Percentiles rank a stretch among this genome's conserved stretches.
Evolutionary conservation across 768 basidiomycete genomes (phyloP).

Genomic region (Strobilomyces echinocephalus): DNA sequence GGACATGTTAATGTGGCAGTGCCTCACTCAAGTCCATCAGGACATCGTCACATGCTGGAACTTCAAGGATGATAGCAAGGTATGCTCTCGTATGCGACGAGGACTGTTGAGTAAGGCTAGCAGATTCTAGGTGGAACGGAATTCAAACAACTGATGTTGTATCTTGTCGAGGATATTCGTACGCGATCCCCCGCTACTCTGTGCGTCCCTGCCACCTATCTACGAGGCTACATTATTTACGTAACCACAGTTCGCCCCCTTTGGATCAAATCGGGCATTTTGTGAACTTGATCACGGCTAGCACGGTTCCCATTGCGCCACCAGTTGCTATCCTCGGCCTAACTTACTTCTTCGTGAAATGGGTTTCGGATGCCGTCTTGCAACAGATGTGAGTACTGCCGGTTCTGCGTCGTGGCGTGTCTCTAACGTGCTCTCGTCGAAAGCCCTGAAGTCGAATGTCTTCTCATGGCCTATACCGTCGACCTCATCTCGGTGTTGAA

Average conservation of each 20-base stretch:
- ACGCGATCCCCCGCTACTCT: not conserved
- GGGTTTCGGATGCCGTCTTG: conserved; percentile 1
- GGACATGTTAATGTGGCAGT: not conserved
- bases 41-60: conserved; percentile 9
- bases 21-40: conserved; percentile 3
- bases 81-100: not conserved
- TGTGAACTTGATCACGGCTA: conserved; percentile 1
- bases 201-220: not conserved
- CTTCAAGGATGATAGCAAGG: conserved; percentile 1
- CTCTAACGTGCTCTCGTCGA: not conserved
- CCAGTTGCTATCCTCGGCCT: conserved; percentile 6
- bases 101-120: not conserved
- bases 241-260: not conserved
- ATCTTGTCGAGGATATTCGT: conserved; percentile 3
- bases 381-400: not conserved
- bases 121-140: conserved; percentile 3
- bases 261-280: not conserved
- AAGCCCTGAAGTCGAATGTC: conserved; percentile 1
- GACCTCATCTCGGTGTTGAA: conserved; percentile 3
- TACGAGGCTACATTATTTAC: not conserved
- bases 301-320: not conserved
- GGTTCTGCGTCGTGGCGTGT: not conserved
- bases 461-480: conserved; percentile 1
- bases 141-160: conserved; percentile 2
- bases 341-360: conserved; percentile 1